These are phyloP conservation scores for Aspergillus eucalypticola DNA, from an alignment of 2,329 filamentous ascomycete species.

Conservation along the genomic window DNA sequence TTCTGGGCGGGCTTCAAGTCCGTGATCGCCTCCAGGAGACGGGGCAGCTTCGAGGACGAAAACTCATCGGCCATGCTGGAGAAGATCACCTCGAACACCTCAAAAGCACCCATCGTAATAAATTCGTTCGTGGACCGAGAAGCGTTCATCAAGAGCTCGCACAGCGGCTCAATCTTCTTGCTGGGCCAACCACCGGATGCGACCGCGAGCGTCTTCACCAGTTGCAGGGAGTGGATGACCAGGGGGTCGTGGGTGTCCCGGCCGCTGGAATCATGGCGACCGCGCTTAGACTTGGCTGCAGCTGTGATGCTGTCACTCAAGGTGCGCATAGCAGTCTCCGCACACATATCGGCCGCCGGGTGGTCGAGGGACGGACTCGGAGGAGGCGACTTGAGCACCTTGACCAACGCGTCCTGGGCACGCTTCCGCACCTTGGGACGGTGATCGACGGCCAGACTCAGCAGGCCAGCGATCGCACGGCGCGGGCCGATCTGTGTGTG, in stretches of 20 bases:
- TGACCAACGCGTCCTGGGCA: constrained; percentile 83
- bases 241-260: constrained; percentile 70
- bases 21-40: constrained; percentile 85
- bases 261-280: constrained; percentile 39
- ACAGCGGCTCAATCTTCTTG: constrained; percentile 89
- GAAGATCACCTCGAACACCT: constrained; percentile 97
- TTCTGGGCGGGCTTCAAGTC: constrained; percentile 89
- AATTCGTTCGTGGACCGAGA: constrained; percentile 90
- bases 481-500: constrained; percentile 82
- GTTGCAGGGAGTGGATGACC: constrained; percentile 86
- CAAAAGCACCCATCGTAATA: constrained; percentile 93
- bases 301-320: constrained; percentile 69
- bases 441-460: constrained; percentile 81
- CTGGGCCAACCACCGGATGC: constrained; percentile 94
- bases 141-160: constrained; percentile 84
- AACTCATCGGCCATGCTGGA: constrained; percentile 85
- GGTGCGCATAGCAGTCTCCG: constrained; percentile 81
- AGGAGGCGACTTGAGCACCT: constrained; percentile 79
- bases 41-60: constrained; percentile 83
- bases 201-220: constrained; percentile 84
- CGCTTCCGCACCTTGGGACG: constrained; percentile 92
- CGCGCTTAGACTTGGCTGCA: constrained; percentile 69
- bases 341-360: constrained; percentile 93
- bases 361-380: constrained; percentile 92
- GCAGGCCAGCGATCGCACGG: constrained; percentile 79